A percentile compares a stretch with the other conserved stretches of the same genome.
Evolutionary conservation across 495 filamentous ascomycete species (phyloP).

Genomic region (Xylaria nigripes): DNA sequence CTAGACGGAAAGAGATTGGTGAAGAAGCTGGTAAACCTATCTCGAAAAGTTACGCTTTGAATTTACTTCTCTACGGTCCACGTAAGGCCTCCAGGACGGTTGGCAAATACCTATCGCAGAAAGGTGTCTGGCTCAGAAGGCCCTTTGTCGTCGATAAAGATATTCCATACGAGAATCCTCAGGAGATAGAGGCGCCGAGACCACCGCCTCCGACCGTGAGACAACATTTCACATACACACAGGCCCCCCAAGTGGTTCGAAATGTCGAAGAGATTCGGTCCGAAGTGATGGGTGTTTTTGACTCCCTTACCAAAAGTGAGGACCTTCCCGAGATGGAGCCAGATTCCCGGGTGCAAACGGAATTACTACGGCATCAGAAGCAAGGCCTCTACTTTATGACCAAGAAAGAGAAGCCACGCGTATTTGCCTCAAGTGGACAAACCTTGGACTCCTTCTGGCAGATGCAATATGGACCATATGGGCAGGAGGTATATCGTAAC

Average conservation of each 20-base stretch:
- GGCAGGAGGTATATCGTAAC: slow-evolving; percentile 59
- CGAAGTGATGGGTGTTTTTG: slow-evolving; percentile 82
- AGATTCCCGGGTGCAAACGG: slow-evolving; percentile 51
- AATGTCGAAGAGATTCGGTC: slow-evolving; percentile 76
- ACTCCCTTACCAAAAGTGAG: slow-evolving; percentile 64
- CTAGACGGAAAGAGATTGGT: slow-evolving; percentile 45
- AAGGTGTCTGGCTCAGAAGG: slow-evolving; percentile 55
- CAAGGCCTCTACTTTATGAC: slow-evolving; percentile 87
- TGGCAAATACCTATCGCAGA: slow-evolving; percentile 56
- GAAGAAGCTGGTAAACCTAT: slow-evolving; percentile 48
- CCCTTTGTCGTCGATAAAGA: slow-evolving; percentile 57
- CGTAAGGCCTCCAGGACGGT: slow-evolving; percentile 52
- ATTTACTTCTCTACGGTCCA: slow-evolving; percentile 75
- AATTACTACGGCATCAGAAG: slow-evolving; percentile 78
- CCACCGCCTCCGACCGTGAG: slow-evolving; percentile 21
- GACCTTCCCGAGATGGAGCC: slow-evolving; percentile 70
- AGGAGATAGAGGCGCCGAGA: slow-evolving; percentile 36
- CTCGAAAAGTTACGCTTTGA: slow-evolving; percentile 47
- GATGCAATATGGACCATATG: slow-evolving; percentile 40
- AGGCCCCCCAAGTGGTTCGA: slow-evolving; percentile 37
- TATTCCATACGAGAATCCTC: slow-evolving; percentile 59
- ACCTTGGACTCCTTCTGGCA: slow-evolving; percentile 70
- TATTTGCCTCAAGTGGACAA: slow-evolving; percentile 31
- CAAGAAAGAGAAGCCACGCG: slow-evolving; percentile 57
- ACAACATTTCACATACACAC: slow-evolving; percentile 2